Conservation (phyloP, 2,329 filamentous ascomycete genomes). For the Monilinia aucupariae region DNA sequence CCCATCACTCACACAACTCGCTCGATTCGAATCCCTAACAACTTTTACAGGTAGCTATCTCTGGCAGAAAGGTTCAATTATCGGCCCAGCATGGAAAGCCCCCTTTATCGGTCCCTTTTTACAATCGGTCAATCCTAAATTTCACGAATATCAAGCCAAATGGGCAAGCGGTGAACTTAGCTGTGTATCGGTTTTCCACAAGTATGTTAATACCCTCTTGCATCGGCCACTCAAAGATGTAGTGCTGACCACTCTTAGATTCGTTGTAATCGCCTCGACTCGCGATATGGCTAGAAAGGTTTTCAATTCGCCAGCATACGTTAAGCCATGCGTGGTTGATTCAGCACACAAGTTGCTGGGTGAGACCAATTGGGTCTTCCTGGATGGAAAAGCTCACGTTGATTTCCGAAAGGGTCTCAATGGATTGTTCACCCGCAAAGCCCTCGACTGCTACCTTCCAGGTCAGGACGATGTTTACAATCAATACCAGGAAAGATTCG, state of each 20-base stretch:
- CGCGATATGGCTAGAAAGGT: conserved; percentile 95
- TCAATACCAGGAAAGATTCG: conserved; percentile 74
- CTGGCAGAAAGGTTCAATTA: conserved; percentile 68
- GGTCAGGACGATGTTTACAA: conserved; percentile 90
- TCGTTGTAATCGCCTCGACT: conserved; percentile 92
- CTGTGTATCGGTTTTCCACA: conserved; percentile 99
- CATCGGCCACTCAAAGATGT: background rate
- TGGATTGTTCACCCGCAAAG: conserved; percentile 85
- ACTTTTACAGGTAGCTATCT: conserved; percentile 62
- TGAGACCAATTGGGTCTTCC: conserved; percentile 90
- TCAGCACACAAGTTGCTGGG: conserved; percentile 89
- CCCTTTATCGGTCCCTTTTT: conserved; percentile 95
- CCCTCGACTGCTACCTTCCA: conserved; percentile 82
- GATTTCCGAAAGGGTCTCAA: conserved; percentile 98
- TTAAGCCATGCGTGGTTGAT: conserved; percentile 96
- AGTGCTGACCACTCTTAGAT: conserved; percentile 49
- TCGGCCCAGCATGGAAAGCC: conserved; percentile 68
- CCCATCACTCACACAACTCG: background rate
- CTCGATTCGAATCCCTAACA: conserved; percentile 15
- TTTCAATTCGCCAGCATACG: conserved; percentile 86
- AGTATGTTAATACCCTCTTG: conserved; percentile 52
- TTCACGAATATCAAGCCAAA: conserved; percentile 84
- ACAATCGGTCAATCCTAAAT: conserved; percentile 85
- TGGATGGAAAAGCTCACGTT: conserved; percentile 90
- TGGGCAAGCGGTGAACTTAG: conserved; percentile 88